Conservation (phyloP, 108 stramenopile genomes). For the Cyclotella baltica region DNA sequence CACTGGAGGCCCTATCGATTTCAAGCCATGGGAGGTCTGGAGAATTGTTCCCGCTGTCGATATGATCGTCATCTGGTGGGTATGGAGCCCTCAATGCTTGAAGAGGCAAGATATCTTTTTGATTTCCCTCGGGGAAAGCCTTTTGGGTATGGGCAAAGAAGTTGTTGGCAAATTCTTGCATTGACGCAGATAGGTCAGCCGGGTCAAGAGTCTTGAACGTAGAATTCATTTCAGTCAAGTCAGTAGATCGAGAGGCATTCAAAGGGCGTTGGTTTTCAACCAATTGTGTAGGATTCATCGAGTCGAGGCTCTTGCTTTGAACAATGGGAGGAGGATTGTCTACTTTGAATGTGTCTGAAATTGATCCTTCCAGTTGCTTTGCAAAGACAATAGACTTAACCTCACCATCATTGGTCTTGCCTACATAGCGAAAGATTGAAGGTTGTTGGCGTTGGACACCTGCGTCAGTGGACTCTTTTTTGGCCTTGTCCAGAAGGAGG, state of each 20-base stretch:
- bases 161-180: conserved; percentile 21
- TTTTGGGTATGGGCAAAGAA: conserved; percentile 6
- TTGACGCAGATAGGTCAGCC: conserved; percentile 16
- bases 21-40: conserved; percentile 20
- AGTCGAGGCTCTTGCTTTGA: conserved; percentile 18
- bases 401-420: background rate
- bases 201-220: conserved; percentile 31
- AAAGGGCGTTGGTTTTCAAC: conserved; percentile 1
- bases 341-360: background rate
- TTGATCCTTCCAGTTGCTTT: background rate
- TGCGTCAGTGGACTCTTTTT: conserved; percentile 14
- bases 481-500: conserved; percentile 36
- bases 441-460: background rate
- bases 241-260: conserved; percentile 15
- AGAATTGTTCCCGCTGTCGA: background rate
- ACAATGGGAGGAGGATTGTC: background rate
- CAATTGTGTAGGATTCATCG: background rate
- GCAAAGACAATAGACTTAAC: conserved; percentile 22
- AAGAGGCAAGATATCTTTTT: conserved; percentile 17
- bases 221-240: conserved; percentile 12
- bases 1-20: conserved; percentile 33
- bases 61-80: background rate
- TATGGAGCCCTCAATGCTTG: conserved; percentile 25
- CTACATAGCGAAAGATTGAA: conserved; percentile 5
- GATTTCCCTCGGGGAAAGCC: background rate